Base-by-base conservation (phyloP, 2,329 filamentous ascomycete genomes). In the Hypoxylon sp. region DNA sequence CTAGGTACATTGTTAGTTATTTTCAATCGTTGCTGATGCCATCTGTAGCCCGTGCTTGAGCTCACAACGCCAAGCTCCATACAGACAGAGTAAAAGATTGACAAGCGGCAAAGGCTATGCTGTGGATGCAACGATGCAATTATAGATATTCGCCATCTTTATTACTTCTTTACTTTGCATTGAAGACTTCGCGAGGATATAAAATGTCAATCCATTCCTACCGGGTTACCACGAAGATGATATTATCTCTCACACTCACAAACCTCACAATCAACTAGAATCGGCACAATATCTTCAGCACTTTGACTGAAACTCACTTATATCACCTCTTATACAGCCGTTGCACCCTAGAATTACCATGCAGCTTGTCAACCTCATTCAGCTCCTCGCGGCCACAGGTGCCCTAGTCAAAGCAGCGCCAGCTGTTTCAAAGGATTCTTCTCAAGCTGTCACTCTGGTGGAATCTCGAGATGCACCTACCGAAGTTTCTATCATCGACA, bases 221-320 rank as follows among this genome's bases (percentile, higher is more conserved):
- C 37, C 35, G 13, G 5, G 35, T 39, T 39, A 39, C 35, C 35
- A 14, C 13, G 35, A 42, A 42, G 37, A 42, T 42, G 14, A 42
- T 42, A 42, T 42, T 42, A 42, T 42, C 37, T 42, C 37, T n/a
- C 37, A 39, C 14, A 42, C 37, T 42, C 37, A 42, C 37, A 17
- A 42, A 17, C 14, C 14, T 42, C 37, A 42, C 37, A 42, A 42
- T 42, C 37, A 42, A 42, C 37, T 42, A 17, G 37, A 42, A 42
- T 42, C 37, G 37, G 37, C 14, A 42, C 37, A 42, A n/a, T 42
- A 42, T 42, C 37, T 42, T 42, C 37, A 42, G 37, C 37, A 42
- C 37, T 42, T 42, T 42, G 4, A 42, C 37, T 17, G 37, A 42
- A 42, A 42, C 37, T 42, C 37, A 17, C n/a, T 42, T 42, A 17